Evolutionary conservation across 495 filamentous ascomycete genomes (phyloP), one percentile per base, ranked within the genome.

Genomic region (Penicillium lagena): DNA sequence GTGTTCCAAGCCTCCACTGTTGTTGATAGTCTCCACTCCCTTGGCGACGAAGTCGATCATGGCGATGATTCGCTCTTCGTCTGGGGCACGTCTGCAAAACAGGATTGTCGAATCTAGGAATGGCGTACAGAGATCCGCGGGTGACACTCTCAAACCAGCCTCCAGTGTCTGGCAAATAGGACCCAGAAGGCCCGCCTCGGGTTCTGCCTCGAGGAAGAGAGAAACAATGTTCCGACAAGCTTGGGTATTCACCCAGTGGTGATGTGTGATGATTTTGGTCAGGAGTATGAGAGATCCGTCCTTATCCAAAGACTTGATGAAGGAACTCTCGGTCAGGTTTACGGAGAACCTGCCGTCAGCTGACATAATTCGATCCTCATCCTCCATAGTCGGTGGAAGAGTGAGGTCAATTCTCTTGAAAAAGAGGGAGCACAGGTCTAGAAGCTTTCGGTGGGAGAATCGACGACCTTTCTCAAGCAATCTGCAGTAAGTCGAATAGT

Each of bases 1-100:
- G 56, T 83, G 79, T 43, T 82, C 80, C 45, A 58, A 59, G 6
- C 81, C 79, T 12, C 78, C 82, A 41, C 65, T 67, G 22, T 63
- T 66, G 27, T 73, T 72, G 49, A 83, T 80, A 13, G 77, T 72
- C 2, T 76, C 67, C 11, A 85, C 68, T 14, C 78, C 77, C 37
- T 69, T 66, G 12, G 79, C 68, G 44, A 81, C 73, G 41, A 66
- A 71, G 33, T 58, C 54, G 13, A 83, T 71, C 43, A 82, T 51
- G 7, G 62, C 56, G 28, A 63, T 47, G 28, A 78, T 64, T 14
- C 66, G 55, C 2, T 42, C 49, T 30, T 64, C 49, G 27, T 62
- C 63, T 12, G 67, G 67, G 34, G 69, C 64, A 34, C 46, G 52
- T 35, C 68, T 62, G 49, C 76, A 79, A 47, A 78, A 78, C 1